Base-by-base conservation (phyloP, 305 asterid genomes). In the Solanum hybrid region DNA sequence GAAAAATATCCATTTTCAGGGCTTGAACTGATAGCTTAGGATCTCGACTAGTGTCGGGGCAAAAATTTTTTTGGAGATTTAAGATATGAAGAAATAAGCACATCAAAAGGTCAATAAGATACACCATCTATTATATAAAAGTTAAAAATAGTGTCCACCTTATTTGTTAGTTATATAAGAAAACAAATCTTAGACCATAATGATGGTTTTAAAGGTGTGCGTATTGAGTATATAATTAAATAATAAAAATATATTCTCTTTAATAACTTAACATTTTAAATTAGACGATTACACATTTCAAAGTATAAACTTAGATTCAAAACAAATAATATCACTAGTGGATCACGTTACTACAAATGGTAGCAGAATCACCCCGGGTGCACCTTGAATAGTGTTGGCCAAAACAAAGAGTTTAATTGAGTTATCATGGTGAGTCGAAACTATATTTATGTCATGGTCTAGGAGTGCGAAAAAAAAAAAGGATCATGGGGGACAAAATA, bases 291-390 rank as follows among this genome's bases (percentile, higher is more conserved):
- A 56, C 24, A 56, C 5, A 56, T 56, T 56, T 56, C 4, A 7
- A 56, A 17, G 1, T 0, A 0, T 2, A 56, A 20, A 7, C 10
- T 3, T 56, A 56, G 1, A 3, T 40, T 11, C 2, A 3, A 40
- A 56, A 32, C 0, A 3, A 56, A 56, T 56, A 17, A 17, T 17
- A 56, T 17, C 10, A 17, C 24, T 56, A 56, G 22, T 56, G 4
- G 2, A 56, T 56, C 4, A 7, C 4, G 4, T 51, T 2, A 17
- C 9, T 4, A 51, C 10, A 51, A 51, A 51, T 51, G n/a, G 2
- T 51, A 51, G 6, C n/a, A 51, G 4, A 51, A 51, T 51, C 4
- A 51, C n/a, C 4, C n/a, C 10, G 10, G 4, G 66, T 56, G 66
- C 66, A 56, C n/a, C 66, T 56, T 17, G n/a, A 56, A 17, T 17